phyloP scores from a whole-genome alignment of 2,329 filamentous ascomycete species.

The Cercospora berteroae region DNA sequence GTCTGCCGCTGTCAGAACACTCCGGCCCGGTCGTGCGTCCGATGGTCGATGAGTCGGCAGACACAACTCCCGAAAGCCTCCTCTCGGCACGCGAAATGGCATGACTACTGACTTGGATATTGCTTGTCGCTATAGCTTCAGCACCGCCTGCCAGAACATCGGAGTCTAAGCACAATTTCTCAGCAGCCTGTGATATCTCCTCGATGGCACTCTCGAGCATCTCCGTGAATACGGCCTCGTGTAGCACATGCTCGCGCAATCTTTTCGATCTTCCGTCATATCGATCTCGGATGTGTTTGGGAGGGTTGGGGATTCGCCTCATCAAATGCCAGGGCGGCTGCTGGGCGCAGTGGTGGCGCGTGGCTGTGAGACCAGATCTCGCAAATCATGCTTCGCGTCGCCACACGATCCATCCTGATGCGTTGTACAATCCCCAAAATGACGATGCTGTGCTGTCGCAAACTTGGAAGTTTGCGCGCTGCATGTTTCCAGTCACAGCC shows the following conservation, averaged over 20 bases:
- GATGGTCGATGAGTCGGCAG: not conserved
- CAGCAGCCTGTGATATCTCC: not conserved
- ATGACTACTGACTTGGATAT: not conserved
- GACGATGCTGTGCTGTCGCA: not conserved
- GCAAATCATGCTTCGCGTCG: slow-evolving; percentile 6
- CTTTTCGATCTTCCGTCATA: slow-evolving; percentile 20
- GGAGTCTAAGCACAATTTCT: not conserved
- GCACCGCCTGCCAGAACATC: not conserved
- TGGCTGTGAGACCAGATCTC: slow-evolving; percentile 19
- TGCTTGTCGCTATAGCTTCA: slow-evolving; percentile 4
- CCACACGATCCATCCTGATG: not conserved
- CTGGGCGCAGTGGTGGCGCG: slow-evolving; percentile 15
- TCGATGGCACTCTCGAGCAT: slow-evolving; percentile 1
- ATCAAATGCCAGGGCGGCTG: slow-evolving; percentile 16
- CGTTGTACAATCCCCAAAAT: not conserved
- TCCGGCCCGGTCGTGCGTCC: slow-evolving; percentile 5
- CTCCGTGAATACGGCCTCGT: slow-evolving; percentile 8
- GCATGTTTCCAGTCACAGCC: not conserved
- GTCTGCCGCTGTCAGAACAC: slow-evolving; percentile 13
- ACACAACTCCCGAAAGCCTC: not conserved
- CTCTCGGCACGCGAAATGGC: not conserved
- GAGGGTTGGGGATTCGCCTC: slow-evolving; percentile 15
- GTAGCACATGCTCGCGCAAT: slow-evolving; percentile 18
- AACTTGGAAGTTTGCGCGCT: not conserved
- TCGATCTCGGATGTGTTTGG: slow-evolving; percentile 19